Evolutionary conservation across 768 basidiomycete genomes (phyloP).

Genomic region (Phlegmacium glaucopus): DNA sequence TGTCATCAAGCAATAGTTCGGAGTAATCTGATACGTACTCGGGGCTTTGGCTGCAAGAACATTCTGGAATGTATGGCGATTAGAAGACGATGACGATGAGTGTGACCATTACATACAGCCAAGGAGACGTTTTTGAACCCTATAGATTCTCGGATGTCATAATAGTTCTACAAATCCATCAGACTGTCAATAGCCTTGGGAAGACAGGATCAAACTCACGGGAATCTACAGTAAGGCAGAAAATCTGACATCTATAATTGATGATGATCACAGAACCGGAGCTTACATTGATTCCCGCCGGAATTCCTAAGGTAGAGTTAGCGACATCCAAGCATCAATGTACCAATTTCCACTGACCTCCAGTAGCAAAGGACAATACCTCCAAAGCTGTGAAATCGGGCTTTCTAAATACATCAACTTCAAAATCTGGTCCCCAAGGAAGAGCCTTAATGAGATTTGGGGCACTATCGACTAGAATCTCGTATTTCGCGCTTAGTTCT

Average conservation of each 20-base stretch:
- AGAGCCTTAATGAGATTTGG: slow-evolving; percentile 76
- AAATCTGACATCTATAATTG: neutral
- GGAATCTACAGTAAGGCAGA: slow-evolving; percentile 49
- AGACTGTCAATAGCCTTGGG: neutral
- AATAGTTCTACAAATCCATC: slow-evolving; percentile 56
- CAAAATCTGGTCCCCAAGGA: slow-evolving; percentile 74
- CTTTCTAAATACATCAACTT: slow-evolving; percentile 74
- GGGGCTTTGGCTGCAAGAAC: slow-evolving; percentile 86
- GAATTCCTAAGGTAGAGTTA: slow-evolving; percentile 53
- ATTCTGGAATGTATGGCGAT: slow-evolving; percentile 42
- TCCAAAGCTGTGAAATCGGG: slow-evolving; percentile 89
- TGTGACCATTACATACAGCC: slow-evolving; percentile 43
- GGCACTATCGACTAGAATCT: slow-evolving; percentile 70
- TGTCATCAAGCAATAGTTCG: neutral
- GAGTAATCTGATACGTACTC: slow-evolving; percentile 37
- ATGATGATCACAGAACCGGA: neutral
- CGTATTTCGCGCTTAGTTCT: slow-evolving; percentile 77
- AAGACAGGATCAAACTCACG: slow-evolving; percentile 29
- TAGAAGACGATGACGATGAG: neutral
- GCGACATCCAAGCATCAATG: neutral
- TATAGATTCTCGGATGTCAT: slow-evolving; percentile 72
- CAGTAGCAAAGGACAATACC: slow-evolving; percentile 78
- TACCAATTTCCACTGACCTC: slow-evolving; percentile 40
- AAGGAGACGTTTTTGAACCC: slow-evolving; percentile 92
- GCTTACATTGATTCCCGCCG: slow-evolving; percentile 78